Evolutionary conservation across 2,329 filamentous ascomycete species (phyloP), one percentile per base, ranked within the genome.

Genomic region (Monilinia aucupariae): DNA sequence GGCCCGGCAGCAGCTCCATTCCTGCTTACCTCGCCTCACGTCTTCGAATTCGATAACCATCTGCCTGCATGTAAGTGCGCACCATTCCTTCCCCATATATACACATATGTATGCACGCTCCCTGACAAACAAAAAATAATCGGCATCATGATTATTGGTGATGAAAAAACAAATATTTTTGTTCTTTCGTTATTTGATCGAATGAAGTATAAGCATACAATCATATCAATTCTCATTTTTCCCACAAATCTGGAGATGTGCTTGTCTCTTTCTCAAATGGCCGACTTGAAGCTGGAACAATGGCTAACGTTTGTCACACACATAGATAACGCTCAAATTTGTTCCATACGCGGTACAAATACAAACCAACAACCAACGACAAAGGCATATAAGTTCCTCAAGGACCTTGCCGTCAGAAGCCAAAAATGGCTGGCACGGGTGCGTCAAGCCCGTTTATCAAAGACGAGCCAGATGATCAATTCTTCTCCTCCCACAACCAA

Each of bases 391-490:
- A 41, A 64, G 37, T 54, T 54, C 61, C 49, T 64, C 55, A 25
- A 25, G 63, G 58, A 27, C 34, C 49, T 60, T 62, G 62, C 66
- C 63, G 61, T 62, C 68, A 58, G 62, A 56, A 69, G 59, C 65
- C 61, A 71, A 69, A 59, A 74, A 39, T 74, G 72, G 71, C 72
- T 69, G 71, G 72, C 58, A 74, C 72, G 65, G 72, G 72, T 66
- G 69, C 71, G 65, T 74, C 72, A 64, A 79, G 81, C 71, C 81
- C 84, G 61, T 88, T 81, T 75, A 88, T 89, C 76, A 89, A 89
- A 78, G 81, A 82, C 76, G 85, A 89, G 74, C 81, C 84, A 65
- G 82, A 87, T 75, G 85, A 88, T 67, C 81, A 82, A 71, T 77
- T 78, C 70, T 86, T 81, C 76, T 64, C 69, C 59, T 68, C 68